These are phyloP conservation scores for Exophiala mesophila DNA, from an alignment of 2,329 filamentous ascomycete species.

Conservation along the genomic window DNA sequence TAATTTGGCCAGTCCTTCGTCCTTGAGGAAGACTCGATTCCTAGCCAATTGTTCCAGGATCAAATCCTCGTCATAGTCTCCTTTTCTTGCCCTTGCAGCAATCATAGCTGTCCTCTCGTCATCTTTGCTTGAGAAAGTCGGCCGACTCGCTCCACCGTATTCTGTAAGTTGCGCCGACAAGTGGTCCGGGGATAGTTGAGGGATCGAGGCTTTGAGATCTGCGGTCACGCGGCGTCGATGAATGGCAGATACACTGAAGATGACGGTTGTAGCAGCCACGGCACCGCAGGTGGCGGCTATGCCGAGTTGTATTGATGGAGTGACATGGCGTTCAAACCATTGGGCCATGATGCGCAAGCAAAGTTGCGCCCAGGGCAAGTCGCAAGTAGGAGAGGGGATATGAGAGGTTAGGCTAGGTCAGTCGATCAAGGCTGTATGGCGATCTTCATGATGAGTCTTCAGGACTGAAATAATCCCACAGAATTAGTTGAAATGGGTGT, in stretches of 20 bases:
- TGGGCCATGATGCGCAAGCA: conserved; percentile 20
- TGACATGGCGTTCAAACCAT: conserved; percentile 21
- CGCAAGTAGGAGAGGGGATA: too few relatives aligned
- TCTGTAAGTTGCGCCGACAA: conserved; percentile 43
- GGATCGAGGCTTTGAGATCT: conserved; percentile 57
- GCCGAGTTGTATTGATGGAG: conserved; percentile 17
- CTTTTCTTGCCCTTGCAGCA: conserved; percentile 55
- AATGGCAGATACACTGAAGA: conserved; percentile 54
- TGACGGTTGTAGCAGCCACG: conserved; percentile 40
- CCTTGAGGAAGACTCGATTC: conserved; percentile 83
- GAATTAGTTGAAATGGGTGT: too few relatives aligned
- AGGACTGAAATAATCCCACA: too few relatives aligned
- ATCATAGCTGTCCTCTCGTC: conserved; percentile 56
- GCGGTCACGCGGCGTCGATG: conserved; percentile 51
- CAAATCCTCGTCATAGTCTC: conserved; percentile 69
- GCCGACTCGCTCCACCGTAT: conserved; percentile 38
- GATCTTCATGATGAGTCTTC: too few relatives aligned
- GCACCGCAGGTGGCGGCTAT: conserved; percentile 41
- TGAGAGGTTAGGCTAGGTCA: too few relatives aligned
- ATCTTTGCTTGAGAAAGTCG: conserved; percentile 37
- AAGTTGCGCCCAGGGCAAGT: too few relatives aligned
- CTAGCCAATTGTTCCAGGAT: conserved; percentile 92
- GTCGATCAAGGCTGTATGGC: too few relatives aligned
- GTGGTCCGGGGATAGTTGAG: conserved; percentile 19
- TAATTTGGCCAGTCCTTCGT: conserved; percentile 73